Evolutionary conservation across 2,329 filamentous ascomycete genomes (phyloP), one percentile per base, ranked within the genome.

Genomic region (Phialemoniopsis sp.): DNA sequence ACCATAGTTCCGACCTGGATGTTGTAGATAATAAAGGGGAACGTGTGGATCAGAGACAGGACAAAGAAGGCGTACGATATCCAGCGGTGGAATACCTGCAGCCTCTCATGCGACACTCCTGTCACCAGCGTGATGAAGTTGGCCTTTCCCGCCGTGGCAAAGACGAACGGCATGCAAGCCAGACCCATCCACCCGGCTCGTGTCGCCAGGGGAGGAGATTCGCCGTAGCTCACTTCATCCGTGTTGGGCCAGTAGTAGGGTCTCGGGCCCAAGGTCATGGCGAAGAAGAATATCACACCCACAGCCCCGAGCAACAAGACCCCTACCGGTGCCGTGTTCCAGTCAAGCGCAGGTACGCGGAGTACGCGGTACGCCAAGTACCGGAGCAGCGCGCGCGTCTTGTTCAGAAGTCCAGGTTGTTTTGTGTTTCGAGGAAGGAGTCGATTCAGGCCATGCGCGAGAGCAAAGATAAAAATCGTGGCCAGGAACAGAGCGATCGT

Each of bases 221-320:
- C 57, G 8, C 73, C 75, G 46, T 64, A 78, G 21, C 49, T 57
- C 4, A 62, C 42, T 8, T 54, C 51, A 12, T 37, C 38, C 6
- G 60, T 62, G 36, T 64, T 68, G 1, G 72, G 68, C 74, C 74
- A 78, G 59, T 78, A 79, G 53, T 77, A 79, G 0, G 75, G 73
- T 18, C 61, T 52, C 0, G 74, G 72, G 2, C 62, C 68, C 2
- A 75, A 57, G 0, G 64, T 66, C 66, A 73, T 66, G n/a, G n/a
- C n/a, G n/a, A 70, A 54, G 51, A 75, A 76, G 58, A 68, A 76
- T 29, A 68, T 49, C 4, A 57, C 46, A 6, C 71, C 72, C 3
- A 59, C 46, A 4, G 50, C 39, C 0, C 64, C 59, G 4, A 76
- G 47, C 2, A 67, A 36, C 5, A 64, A 52, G 5, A 72, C 56